phyloP scores from a whole-genome alignment of 306 rosid genomes.

The Echinosophora koreensis region DNA sequence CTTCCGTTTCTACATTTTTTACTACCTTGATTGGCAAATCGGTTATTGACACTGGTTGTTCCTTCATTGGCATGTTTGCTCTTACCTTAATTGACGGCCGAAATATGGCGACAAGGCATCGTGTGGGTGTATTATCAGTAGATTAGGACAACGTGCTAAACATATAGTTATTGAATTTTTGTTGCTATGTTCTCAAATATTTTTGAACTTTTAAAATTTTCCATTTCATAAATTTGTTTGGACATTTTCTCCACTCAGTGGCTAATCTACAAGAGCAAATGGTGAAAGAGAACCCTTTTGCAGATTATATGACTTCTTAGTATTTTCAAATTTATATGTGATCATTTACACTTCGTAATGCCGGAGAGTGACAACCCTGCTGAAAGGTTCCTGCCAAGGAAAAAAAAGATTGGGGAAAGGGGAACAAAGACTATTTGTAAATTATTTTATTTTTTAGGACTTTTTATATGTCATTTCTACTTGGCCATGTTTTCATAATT shows the following conservation, averaged over 20 bases:
- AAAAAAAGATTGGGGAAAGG: conserved; percentile 2
- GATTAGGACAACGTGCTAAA: conserved; percentile 27
- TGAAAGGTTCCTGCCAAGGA: conserved; percentile 25
- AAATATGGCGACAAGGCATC: conserved; percentile 13
- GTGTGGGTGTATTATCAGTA: neutral
- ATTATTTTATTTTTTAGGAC: neutral
- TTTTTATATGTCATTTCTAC: conserved; percentile 3
- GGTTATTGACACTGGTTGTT: conserved; percentile 10
- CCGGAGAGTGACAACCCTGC: conserved; percentile 32
- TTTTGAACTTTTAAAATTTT: neutral
- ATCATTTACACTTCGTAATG: conserved; percentile 26
- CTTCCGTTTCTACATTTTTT: conserved; percentile 18
- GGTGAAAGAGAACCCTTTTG: conserved; percentile 9
- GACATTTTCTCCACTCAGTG: conserved; percentile 21
- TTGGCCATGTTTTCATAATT: conserved; percentile 12
- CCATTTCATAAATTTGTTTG: neutral
- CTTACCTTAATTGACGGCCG: conserved; percentile 7
- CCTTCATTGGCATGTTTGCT: conserved; percentile 26
- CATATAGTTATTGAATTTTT: neutral
- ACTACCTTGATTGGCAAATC: conserved; percentile 15
- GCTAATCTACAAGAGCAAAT: neutral
- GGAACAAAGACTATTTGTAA: conserved; percentile 19
- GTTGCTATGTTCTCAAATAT: neutral
- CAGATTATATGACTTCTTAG: conserved; percentile 35
- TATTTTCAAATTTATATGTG: conserved; percentile 22